These are phyloP conservation scores for Sporothrix humicola DNA, from an alignment of 2,329 filamentous ascomycete genomes.

Conservation along the genomic window DNA sequence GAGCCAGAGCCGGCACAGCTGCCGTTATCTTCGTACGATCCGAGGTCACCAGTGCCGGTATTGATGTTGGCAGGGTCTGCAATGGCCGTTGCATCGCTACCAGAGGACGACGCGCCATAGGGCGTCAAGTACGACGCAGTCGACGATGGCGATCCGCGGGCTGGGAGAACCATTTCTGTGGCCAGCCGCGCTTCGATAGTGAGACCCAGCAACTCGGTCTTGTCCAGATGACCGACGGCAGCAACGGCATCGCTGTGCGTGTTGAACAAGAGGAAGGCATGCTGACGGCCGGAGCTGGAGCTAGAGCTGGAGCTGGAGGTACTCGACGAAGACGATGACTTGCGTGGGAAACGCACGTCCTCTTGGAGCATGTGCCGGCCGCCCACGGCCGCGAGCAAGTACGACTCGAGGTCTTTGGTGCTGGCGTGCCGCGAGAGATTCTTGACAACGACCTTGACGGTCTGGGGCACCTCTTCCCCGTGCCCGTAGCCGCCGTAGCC, in stretches of 20 bases:
- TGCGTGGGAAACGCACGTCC: slow-evolving; percentile 31
- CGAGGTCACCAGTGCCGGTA: neutral
- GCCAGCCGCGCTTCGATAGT: slow-evolving; percentile 32
- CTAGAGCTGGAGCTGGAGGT: neutral
- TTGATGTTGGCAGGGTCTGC: neutral
- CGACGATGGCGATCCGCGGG: neutral
- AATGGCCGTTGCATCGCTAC: neutral
- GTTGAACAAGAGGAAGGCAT: slow-evolving; percentile 34
- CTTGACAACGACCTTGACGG: slow-evolving; percentile 34
- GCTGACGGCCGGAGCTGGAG: slow-evolving; percentile 8
- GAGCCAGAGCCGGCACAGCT: neutral
- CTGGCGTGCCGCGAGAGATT: slow-evolving; percentile 34
- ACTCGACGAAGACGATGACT: neutral
- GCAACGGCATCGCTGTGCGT: slow-evolving; percentile 23
- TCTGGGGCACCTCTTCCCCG: neutral
- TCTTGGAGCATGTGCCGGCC: slow-evolving; percentile 33
- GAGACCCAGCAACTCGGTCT: slow-evolving; percentile 18
- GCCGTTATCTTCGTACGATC: neutral
- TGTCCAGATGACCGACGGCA: slow-evolving; percentile 26
- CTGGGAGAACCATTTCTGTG: slow-evolving; percentile 26
- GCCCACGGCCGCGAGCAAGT: slow-evolving; percentile 21
- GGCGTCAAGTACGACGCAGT: neutral
- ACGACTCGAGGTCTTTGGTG: slow-evolving; percentile 27
- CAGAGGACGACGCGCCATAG: neutral
- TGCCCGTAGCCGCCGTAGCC: neutral